Conservation (phyloP, 2,329 filamentous ascomycete genomes). For the Paecilomyces fulvus region DNA sequence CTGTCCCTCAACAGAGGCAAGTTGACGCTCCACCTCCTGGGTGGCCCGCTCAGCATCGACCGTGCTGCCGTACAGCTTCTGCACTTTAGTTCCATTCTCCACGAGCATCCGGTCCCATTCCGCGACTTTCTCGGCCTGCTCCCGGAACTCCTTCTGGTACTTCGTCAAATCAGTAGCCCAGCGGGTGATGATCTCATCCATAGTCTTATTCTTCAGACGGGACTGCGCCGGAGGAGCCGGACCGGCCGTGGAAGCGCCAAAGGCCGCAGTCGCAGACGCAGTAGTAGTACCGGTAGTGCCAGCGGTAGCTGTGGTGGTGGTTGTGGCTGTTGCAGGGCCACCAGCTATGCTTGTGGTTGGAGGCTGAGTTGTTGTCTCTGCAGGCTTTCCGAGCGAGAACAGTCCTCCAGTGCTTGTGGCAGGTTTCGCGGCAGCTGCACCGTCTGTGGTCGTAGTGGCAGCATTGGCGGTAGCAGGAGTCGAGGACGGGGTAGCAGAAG, state of each 20-base stretch:
- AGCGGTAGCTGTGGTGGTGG: conserved; percentile 20
- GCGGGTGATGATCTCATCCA: conserved; percentile 96
- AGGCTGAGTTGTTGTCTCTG: conserved; percentile 18
- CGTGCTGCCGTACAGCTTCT: conserved; percentile 82
- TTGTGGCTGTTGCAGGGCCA: conserved; percentile 20
- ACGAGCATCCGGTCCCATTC: conserved; percentile 88
- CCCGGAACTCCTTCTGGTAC: conserved; percentile 94
- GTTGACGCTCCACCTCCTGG: conserved; percentile 85
- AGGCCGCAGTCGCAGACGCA: conserved; percentile 20
- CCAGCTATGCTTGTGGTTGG: conserved; percentile 24
- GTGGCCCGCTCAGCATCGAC: conserved; percentile 91
- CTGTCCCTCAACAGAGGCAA: conserved; percentile 80
- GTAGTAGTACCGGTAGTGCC: conserved; percentile 24
- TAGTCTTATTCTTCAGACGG: conserved; percentile 93
- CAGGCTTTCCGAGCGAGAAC: conserved; percentile 20
- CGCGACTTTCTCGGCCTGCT: conserved; percentile 78
- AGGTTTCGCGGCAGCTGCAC: conserved; percentile 15
- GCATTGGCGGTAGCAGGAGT: conserved; percentile 21
- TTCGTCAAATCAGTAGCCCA: conserved; percentile 94
- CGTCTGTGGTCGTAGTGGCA: conserved; percentile 16
- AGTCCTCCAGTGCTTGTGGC: conserved; percentile 16
- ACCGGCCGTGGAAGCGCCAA: conserved; percentile 69
- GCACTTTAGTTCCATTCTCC: conserved; percentile 90
- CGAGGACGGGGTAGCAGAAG: conserved; percentile 22
- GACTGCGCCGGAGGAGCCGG: conserved; percentile 73